Percentiles rank a stretch among this genome's conserved stretches.
Conservation (phyloP, 495 filamentous ascomycete genomes). For the Penicillium malachiteum region DNA sequence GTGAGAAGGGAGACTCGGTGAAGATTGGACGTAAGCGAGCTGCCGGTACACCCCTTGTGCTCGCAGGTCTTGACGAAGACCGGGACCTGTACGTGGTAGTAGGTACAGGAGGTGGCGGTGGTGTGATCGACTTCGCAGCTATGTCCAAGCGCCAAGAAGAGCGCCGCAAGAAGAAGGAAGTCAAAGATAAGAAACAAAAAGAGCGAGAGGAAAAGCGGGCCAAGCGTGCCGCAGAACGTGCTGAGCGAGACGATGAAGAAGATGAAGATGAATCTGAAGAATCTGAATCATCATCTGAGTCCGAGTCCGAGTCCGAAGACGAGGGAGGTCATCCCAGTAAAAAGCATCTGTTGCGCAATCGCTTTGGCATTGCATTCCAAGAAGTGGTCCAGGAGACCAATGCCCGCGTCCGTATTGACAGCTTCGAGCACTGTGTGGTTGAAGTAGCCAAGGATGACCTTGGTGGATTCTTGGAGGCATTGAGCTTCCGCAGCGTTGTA, state of each 20-base stretch:
- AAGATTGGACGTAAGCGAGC: slow-evolving; percentile 59
- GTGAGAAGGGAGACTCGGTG: slow-evolving; percentile 67
- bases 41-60: slow-evolving; percentile 76
- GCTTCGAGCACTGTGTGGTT: slow-evolving; percentile 95
- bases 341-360: slow-evolving; percentile 72
- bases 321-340: slow-evolving; percentile 55
- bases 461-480: slow-evolving; percentile 81
- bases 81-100: slow-evolving; percentile 89
- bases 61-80: slow-evolving; percentile 84
- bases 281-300: slow-evolving; percentile 55
- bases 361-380: slow-evolving; percentile 93
- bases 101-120: slow-evolving; percentile 73
- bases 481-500: slow-evolving; percentile 90
- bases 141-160: slow-evolving; percentile 64
- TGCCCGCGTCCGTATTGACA: slow-evolving; percentile 86
- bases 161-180: slow-evolving; percentile 59
- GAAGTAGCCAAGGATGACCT: slow-evolving; percentile 96
- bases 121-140: slow-evolving; percentile 61
- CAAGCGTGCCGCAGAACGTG: slow-evolving; percentile 40
- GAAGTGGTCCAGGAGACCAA: slow-evolving; percentile 91
- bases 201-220: slow-evolving; percentile 61
- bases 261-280: slow-evolving; percentile 60
- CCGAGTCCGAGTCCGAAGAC: slow-evolving; percentile 55
- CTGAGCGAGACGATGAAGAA: slow-evolving; percentile 54
- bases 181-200: slow-evolving; percentile 57